A percentile compares a stretch with the other conserved stretches of the same genome.
phyloP scores from a whole-genome alignment of 441 rosid genomes.

The Omphalea diandra region DNA sequence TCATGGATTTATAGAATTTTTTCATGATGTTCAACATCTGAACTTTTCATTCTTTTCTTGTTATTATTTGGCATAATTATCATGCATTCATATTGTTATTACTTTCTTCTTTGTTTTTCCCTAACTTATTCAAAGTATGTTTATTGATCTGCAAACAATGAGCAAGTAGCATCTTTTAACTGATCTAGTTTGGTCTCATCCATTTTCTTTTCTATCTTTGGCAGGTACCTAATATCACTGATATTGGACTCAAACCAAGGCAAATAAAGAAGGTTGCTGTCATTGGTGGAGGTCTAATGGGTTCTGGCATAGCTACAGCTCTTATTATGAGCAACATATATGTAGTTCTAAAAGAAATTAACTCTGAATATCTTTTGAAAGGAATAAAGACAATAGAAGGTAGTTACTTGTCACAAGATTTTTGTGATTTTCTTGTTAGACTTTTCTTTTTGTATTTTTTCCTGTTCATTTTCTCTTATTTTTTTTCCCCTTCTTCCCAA shows the following conservation, averaged over 20 bases:
- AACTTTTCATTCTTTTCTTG: slow-evolving; percentile 5
- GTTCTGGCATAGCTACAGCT: slow-evolving; percentile 95
- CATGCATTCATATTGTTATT: background rate
- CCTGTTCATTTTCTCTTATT: too few relatives aligned
- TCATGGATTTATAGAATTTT: background rate
- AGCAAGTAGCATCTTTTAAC: background rate
- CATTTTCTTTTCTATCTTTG: slow-evolving; percentile 21
- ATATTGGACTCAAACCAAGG: slow-evolving; percentile 81
- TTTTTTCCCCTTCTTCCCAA: background rate
- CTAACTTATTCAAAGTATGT: background rate
- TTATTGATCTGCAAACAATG: background rate
- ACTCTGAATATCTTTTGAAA: slow-evolving; percentile 75
- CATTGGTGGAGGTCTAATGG: slow-evolving; percentile 99
- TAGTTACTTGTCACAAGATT: slow-evolving; percentile 24
- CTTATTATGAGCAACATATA: slow-evolving; percentile 56
- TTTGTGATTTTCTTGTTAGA: too few relatives aligned
- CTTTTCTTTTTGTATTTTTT: too few relatives aligned
- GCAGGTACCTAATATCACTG: slow-evolving; percentile 90
- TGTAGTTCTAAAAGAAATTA: slow-evolving; percentile 90
- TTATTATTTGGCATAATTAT: background rate
- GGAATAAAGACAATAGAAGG: slow-evolving; percentile 83
- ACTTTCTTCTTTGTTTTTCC: background rate
- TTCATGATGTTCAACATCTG: background rate
- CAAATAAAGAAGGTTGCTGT: slow-evolving; percentile 79
- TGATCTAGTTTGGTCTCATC: slow-evolving; percentile 13